Base-by-base conservation (phyloP, 108 stramenopile genomes). In the Licmophora abbreviata region DNA sequence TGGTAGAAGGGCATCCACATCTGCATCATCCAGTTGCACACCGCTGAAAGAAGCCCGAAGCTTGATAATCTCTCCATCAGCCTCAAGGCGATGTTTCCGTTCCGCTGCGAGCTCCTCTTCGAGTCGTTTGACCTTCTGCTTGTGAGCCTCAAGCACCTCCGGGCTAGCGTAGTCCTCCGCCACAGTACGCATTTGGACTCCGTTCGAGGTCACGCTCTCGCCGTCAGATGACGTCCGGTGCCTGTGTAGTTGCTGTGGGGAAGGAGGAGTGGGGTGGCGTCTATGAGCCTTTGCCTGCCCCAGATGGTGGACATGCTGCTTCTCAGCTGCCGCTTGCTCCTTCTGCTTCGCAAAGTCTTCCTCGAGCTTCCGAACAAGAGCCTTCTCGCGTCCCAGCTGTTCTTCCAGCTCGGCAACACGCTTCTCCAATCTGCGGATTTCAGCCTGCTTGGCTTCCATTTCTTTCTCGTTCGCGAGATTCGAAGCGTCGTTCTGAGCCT, bases 81-180 rank as follows among this genome's bases (percentile, higher is more conserved):
- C 81, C 25, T 79, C 83, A 25, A 70, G 78, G 17, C 81, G 76
- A 37, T 65, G 65, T 33, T 58, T 73, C 38, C 77, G 55, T 62
- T 92, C 90, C 29, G 70, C 81, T 50, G 82, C 73, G 21, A 92
- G 60, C 54, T 75, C 66, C 43, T 79, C 73, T 63, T 88, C 90
- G 25, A 92, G 48, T 37, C 69, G 69, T 15, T 76, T 67, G 28
- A 92, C 76, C 20, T 65, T 50, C 4, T 65, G 63, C 51, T 69
- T 71, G 54, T 92, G 90, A 48, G 78, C 58, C 6, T 76, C 81
- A 34, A 92, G 46, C 15, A 76, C 80, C 51, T 83, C 82, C 1
- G 84, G 82, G 51, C 74, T 76, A 20, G 81, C 80, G 61, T 55
- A 64, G 30, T 58, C 58, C 0, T 48, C 57, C 10, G 30, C 38